A percentile compares a stretch with the other conserved stretches of the same genome.
Evolutionary conservation across 2,329 filamentous ascomycete species (phyloP).

Genomic region (Stachybotrys chartarum): DNA sequence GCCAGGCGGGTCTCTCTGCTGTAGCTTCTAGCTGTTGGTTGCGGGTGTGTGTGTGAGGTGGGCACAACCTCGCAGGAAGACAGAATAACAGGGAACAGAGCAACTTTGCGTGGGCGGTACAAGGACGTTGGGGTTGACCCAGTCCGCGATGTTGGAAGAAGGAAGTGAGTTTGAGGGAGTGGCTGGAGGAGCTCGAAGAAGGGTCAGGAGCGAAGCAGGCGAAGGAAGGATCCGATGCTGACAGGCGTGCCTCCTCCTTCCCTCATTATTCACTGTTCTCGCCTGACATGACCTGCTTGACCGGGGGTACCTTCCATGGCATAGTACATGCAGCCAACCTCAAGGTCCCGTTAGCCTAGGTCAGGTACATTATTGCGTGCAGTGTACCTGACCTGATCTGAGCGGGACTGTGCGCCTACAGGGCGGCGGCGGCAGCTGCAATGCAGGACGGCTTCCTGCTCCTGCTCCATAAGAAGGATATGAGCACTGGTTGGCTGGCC

Average conservation of each 20-base stretch:
- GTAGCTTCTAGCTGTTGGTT: not conserved
- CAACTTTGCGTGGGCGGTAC: not conserved
- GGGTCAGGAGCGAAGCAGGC: not conserved
- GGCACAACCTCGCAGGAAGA: not conserved
- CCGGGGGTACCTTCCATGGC: not conserved
- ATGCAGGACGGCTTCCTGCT: not conserved
- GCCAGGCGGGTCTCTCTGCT: not conserved
- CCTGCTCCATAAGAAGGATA: too few relatives aligned
- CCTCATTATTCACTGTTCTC: not conserved
- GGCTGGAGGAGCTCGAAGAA: not conserved
- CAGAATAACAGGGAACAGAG: not conserved
- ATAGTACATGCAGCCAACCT: not conserved
- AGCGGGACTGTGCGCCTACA: not conserved
- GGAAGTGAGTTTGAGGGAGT: not conserved
- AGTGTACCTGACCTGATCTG: not conserved
- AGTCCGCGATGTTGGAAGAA: not conserved
- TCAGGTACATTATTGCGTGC: not conserved
- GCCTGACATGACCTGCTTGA: not conserved
- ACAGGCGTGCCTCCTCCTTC: not conserved
- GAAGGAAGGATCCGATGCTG: not conserved
- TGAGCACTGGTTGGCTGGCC: not conserved
- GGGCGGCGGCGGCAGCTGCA: not conserved
- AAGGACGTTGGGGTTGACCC: not conserved
- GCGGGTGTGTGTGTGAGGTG: not conserved
- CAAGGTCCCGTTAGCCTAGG: not conserved